A percentile compares a stretch with the other conserved stretches of the same genome.
Evolutionary conservation across 2,329 filamentous ascomycete genomes (phyloP).

Genomic region (Hypoxylon sp.): DNA sequence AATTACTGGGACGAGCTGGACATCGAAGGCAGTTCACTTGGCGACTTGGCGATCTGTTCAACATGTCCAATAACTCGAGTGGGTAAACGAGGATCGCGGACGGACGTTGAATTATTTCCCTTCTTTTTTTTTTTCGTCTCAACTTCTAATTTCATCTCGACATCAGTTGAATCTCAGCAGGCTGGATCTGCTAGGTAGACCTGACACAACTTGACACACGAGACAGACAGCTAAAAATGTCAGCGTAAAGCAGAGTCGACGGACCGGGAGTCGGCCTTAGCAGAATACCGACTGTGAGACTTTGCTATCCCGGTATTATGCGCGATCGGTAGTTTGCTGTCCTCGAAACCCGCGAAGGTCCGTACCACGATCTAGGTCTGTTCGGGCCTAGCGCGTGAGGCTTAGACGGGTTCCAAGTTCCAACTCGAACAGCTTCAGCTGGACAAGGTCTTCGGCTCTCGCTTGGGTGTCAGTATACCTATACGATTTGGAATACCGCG

Average conservation of each 20-base stretch:
- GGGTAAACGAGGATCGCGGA: neutral
- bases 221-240: neutral
- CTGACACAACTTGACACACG: neutral
- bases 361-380: neutral
- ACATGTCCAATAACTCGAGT: neutral
- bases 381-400: slow-evolving; percentile 21
- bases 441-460: slow-evolving; percentile 24
- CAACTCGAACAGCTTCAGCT: slow-evolving; percentile 24
- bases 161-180: too few relatives aligned
- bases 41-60: slow-evolving; percentile 6
- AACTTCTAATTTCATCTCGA: too few relatives aligned
- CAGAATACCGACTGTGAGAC: slow-evolving; percentile 12
- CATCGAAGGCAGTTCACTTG: slow-evolving; percentile 14
- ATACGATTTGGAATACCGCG: too few relatives aligned
- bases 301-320: slow-evolving; percentile 10
- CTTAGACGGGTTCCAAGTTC: slow-evolving; percentile 27
- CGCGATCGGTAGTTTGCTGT: slow-evolving; percentile 16
- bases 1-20: slow-evolving; percentile 7
- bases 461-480: too few relatives aligned
- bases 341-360: slow-evolving; percentile 12
- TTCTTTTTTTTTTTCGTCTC: neutral
- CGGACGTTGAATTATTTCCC: neutral
- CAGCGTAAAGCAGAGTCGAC: neutral
- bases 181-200: too few relatives aligned
- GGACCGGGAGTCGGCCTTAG: slow-evolving; percentile 14